These are phyloP conservation scores for Neonectria magnoliae DNA, from an alignment of 2,329 filamentous ascomycete genomes.

Conservation along the genomic window DNA sequence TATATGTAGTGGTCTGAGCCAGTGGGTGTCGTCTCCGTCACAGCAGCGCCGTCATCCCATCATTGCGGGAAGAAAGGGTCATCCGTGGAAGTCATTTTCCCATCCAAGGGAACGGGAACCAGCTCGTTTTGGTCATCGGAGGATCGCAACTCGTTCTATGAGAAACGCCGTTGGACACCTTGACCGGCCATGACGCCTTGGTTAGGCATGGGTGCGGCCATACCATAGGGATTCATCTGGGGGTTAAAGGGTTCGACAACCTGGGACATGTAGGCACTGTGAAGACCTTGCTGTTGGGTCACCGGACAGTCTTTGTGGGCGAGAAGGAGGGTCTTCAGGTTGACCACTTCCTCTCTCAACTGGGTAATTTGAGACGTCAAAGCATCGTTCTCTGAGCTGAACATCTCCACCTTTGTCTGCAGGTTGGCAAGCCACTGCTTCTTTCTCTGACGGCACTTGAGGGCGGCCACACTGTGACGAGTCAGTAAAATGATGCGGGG, in stretches of 20 bases:
- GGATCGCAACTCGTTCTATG: constrained; percentile 52
- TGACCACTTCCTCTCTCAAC: constrained; percentile 91
- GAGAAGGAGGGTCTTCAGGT: constrained; percentile 89
- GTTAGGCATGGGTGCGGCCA: constrained; percentile 62
- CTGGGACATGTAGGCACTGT: constrained; percentile 65
- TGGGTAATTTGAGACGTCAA: constrained; percentile 85
- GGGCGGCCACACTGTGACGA: constrained; percentile 79
- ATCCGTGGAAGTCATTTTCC: constrained; percentile 22
- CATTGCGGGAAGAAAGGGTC: constrained; percentile 38
- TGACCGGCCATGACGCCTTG: constrained; percentile 67
- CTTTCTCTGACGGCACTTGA: constrained; percentile 97
- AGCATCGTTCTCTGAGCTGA: constrained; percentile 89
- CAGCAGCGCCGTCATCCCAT: constrained; percentile 15
- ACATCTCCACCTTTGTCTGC: constrained; percentile 93
- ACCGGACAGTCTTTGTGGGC: constrained; percentile 97
- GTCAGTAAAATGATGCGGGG: neutral
- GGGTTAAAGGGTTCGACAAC: constrained; percentile 64
- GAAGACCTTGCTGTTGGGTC: constrained; percentile 80
- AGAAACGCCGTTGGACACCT: constrained; percentile 65
- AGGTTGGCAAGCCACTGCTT: constrained; percentile 98
- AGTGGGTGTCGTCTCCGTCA: constrained; percentile 1
- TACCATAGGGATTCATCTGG: constrained; percentile 69
- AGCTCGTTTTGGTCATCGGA: neutral
- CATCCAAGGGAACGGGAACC: constrained; percentile 1
- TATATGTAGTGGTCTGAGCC: constrained; percentile 33